phyloP scores from a whole-genome alignment of 352 stramenopile genomes.

The Vaucheria bursata region DNA sequence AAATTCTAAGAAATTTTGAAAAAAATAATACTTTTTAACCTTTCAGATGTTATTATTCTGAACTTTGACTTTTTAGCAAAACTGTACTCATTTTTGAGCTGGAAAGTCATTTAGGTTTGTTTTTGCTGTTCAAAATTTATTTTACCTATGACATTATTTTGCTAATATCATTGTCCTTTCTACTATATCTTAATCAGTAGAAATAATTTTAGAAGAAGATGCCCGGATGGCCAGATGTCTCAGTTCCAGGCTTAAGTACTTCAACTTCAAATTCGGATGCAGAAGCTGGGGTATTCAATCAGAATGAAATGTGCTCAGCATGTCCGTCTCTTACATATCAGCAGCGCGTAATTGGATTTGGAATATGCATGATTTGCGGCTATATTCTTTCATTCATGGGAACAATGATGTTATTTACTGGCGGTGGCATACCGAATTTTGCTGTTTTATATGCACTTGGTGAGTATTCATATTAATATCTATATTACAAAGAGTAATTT shows the following conservation, averaged over 20 bases:
- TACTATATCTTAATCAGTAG: no score
- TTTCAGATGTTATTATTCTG: background rate
- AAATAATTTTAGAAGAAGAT: no score
- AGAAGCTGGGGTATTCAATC: background rate
- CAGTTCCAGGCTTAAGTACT: background rate
- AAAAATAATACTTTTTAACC: background rate
- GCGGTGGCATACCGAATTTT: conserved; percentile 47
- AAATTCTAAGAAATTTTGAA: no score
- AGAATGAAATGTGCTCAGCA: conserved; percentile 43
- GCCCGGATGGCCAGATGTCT: background rate
- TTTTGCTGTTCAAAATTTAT: background rate
- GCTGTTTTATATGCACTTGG: conserved; percentile 54
- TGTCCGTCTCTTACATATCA: conserved; percentile 46
- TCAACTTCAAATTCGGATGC: background rate
- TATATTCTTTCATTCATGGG: conserved; percentile 52
- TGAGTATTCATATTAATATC: no score
- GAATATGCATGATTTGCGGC: conserved; percentile 37
- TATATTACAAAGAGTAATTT: no score
- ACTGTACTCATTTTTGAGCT: background rate
- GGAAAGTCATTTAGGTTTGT: background rate
- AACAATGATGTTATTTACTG: conserved; percentile 38
- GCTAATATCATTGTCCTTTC: background rate
- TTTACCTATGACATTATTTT: background rate
- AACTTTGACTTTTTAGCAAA: background rate
- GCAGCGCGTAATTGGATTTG: conserved; percentile 50